These are phyloP conservation scores for Geosiphon pyriformis DNA, from an alignment of 192 early-diverging fungal genomes.

Conservation along the genomic window DNA sequence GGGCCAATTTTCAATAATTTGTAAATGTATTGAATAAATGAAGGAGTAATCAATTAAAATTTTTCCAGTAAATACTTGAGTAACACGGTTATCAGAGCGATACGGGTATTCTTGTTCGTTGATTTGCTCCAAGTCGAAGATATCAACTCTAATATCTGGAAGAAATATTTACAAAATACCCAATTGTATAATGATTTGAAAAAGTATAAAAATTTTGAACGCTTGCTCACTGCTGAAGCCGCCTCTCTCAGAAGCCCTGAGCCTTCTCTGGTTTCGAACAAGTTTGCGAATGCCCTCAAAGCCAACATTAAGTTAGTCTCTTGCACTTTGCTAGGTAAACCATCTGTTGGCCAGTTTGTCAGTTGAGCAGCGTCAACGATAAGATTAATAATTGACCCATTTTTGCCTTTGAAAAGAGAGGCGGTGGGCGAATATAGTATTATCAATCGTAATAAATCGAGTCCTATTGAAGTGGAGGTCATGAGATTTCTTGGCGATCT, in stretches of 20 bases:
- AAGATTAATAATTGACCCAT: constrained; percentile 4
- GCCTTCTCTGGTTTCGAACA: constrained; percentile 14
- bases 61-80: constrained; percentile 12
- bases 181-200: constrained; percentile 5
- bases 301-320: constrained; percentile 18
- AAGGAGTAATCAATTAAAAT: neutral
- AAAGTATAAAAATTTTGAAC: neutral
- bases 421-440: constrained; percentile 49
- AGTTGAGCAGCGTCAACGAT: neutral
- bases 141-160: constrained; percentile 19
- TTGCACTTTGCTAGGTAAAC: constrained; percentile 6
- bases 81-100: constrained; percentile 11
- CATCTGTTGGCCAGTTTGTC: neutral
- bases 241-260: neutral
- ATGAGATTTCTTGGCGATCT: neutral
- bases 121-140: constrained; percentile 10
- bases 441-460: constrained; percentile 77
- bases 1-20: neutral
- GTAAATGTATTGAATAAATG: neutral
- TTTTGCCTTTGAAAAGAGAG: constrained; percentile 20
- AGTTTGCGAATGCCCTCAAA: constrained; percentile 11
- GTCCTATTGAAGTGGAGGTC: constrained; percentile 36
- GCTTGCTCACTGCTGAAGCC: neutral
- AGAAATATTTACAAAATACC: neutral
- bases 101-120: constrained; percentile 12